Evolutionary conservation across 805 yeast species (phyloP), one percentile per base, ranked within the genome.

Genomic region (Candida berthetii): DNA sequence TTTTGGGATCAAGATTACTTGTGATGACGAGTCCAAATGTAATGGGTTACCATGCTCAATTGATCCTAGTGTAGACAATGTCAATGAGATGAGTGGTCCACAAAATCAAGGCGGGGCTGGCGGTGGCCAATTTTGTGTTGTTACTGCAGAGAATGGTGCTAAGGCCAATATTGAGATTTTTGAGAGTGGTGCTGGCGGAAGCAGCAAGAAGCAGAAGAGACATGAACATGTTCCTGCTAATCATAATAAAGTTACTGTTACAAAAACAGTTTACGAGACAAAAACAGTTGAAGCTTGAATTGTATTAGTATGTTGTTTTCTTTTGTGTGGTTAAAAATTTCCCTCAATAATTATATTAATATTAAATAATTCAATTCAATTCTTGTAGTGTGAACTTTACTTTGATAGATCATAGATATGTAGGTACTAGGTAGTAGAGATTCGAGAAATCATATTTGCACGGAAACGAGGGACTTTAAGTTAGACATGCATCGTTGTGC

Each of bases 71-170:
- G 67, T 65, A 39, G 61, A 67, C 43, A 83, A 77, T 31, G 70
- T 80, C 49, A 84, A 86, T 65, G 69, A 69, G 40, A 74, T 78
- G 29, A 48, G 54, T 16, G 70, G 78, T 19, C 53, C 65, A 3
- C 53, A 64, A 4, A 59, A 69, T 31, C 50, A 72, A 25, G 54
- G 61, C 37, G 78, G 80, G 46, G 78, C 80, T 41, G 82, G 81
- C 39, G 86, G 81, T 49, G 95, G 83, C 33, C 71, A 74, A n/a
- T 87, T 75, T 75, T 88, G 96, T 72, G 84, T 87, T 40, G 83
- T 86, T 38, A 86, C 95, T 36, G 95, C 87, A 29, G 62, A 65
- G 36, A 72, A 77, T 50, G 72, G 74, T 41, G 69, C 85, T 31
- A 69, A 68, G 41, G 95, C 91, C 31, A 73, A 68, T 42, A 78